Percentiles rank a stretch among this genome's conserved stretches.
These are phyloP conservation scores for Phytophthora sp. DNA, from an alignment of 352 stramenopile species.

Conservation along the genomic window DNA sequence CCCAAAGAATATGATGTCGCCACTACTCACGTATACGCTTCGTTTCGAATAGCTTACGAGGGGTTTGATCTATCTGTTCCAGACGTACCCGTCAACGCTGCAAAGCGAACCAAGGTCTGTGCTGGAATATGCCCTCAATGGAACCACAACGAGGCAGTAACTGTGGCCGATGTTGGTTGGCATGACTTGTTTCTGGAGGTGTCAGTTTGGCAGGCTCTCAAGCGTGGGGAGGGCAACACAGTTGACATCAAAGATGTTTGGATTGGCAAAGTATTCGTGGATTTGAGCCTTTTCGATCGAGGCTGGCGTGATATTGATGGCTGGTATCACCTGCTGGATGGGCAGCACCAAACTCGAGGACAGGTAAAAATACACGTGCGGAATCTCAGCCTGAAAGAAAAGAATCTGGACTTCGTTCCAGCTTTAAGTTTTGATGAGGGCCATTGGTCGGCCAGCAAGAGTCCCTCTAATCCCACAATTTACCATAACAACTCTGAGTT, in stretches of 20 bases:
- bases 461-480: too few species aligned
- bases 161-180: not conserved
- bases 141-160: not conserved
- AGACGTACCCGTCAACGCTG: not conserved
- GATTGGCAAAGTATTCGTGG: conserved; percentile 27
- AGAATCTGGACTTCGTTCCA: too few species aligned
- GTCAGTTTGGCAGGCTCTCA: conserved; percentile 6
- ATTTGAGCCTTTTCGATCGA: conserved; percentile 32
- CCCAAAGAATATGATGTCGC: too few species aligned
- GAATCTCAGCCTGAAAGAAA: conserved; percentile 1
- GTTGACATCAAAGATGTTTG: not conserved
- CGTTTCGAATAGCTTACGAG: not conserved
- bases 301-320: conserved; percentile 32
- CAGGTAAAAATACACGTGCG: conserved; percentile 34
- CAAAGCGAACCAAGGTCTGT: not conserved
- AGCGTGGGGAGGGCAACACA: not conserved
- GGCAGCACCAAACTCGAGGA: conserved; percentile 20
- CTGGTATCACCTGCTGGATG: conserved; percentile 41
- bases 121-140: not conserved
- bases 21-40: not conserved
- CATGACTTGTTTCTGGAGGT: not conserved
- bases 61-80: not conserved
- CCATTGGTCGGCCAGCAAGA: too few species aligned
- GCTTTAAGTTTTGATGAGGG: too few species aligned
- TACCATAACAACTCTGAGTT: too few species aligned